A percentile compares a stretch with the other conserved stretches of the same genome.
Evolutionary conservation across 2,329 filamentous ascomycete genomes (phyloP).

Genomic region (Fusarium sulawesiense): DNA sequence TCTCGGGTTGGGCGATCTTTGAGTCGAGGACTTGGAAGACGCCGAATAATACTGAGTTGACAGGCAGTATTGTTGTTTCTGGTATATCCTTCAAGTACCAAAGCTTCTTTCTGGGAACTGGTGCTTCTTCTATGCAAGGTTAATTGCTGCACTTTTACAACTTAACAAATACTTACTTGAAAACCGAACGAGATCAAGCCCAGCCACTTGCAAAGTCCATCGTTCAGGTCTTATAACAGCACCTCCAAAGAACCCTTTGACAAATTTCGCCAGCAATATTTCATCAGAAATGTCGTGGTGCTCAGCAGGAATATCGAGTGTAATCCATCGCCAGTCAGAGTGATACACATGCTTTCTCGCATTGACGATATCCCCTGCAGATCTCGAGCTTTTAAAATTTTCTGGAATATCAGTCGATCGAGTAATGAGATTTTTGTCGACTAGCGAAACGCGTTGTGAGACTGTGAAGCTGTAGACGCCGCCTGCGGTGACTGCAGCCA

Average conservation of each 20-base stretch:
- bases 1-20: neutral
- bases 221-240: slow-evolving; percentile 46
- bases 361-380: slow-evolving; percentile 45
- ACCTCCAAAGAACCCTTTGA: slow-evolving; percentile 48
- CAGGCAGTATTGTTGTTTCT: slow-evolving; percentile 23
- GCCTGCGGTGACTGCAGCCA: slow-evolving; percentile 19
- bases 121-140: slow-evolving; percentile 13
- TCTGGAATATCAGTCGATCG: slow-evolving; percentile 33
- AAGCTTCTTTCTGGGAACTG: slow-evolving; percentile 9
- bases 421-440: slow-evolving; percentile 32
- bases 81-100: slow-evolving; percentile 39
- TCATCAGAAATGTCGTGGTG: slow-evolving; percentile 41
- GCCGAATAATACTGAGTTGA: slow-evolving; percentile 43
- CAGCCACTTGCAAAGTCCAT: slow-evolving; percentile 21
- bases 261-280: slow-evolving; percentile 44
- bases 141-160: accelerated
- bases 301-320: slow-evolving; percentile 35
- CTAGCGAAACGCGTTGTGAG: slow-evolving; percentile 15
- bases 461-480: slow-evolving; percentile 34
- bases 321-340: slow-evolving; percentile 43
- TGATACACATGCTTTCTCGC: slow-evolving; percentile 26
- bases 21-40: slow-evolving; percentile 45
- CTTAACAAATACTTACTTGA: slow-evolving; percentile 9
- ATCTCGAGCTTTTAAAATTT: slow-evolving; percentile 40
- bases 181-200: slow-evolving; percentile 28